phyloP scores from a whole-genome alignment of 192 early-diverging fungal species.

The Coemansia sp. region DNA sequence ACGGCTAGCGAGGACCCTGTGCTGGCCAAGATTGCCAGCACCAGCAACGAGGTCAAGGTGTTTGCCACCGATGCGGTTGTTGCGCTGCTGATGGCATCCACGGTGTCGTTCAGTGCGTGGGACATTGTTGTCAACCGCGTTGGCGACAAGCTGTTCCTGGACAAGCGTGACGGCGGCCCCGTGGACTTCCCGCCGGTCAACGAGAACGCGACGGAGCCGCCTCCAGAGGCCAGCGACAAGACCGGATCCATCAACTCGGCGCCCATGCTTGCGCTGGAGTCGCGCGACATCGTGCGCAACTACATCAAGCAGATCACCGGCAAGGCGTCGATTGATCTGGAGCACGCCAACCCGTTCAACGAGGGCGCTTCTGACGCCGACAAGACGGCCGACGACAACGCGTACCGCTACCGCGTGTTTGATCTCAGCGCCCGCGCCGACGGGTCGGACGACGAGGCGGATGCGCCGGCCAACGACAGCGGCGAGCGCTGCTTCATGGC shows the following conservation, averaged over 20 bases:
- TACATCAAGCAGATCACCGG: slow-evolving; percentile 78
- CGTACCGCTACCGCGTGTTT: slow-evolving; percentile 89
- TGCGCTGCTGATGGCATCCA: slow-evolving; percentile 88
- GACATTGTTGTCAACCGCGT: slow-evolving; percentile 89
- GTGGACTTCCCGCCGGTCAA: slow-evolving; percentile 91
- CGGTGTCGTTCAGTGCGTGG: slow-evolving; percentile 91
- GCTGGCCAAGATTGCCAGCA: slow-evolving; percentile 58
- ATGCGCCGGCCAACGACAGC: slow-evolving; percentile 58
- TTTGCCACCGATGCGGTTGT: slow-evolving; percentile 91
- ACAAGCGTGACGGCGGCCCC: slow-evolving; percentile 83
- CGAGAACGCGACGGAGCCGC: slow-evolving; percentile 91
- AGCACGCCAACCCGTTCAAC: slow-evolving; percentile 77
- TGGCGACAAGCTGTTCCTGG: slow-evolving; percentile 81
- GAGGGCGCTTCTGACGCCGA: slow-evolving; percentile 51
- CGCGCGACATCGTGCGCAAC: slow-evolving; percentile 82
- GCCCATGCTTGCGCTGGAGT: slow-evolving; percentile 79
- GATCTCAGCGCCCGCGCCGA: slow-evolving; percentile 62
- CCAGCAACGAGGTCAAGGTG: slow-evolving; percentile 61
- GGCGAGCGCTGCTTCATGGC: slow-evolving; percentile 64
- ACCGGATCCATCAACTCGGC: slow-evolving; percentile 81
- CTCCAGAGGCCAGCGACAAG: slow-evolving; percentile 83
- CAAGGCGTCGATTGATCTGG: slow-evolving; percentile 56
- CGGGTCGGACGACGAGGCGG: slow-evolving; percentile 11
- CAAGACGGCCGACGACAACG: slow-evolving; percentile 57
- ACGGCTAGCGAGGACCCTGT: slow-evolving; percentile 89